Evolutionary conservation across 257 asterid genomes (phyloP).

Genomic region (Thymus quinquecostatus): DNA sequence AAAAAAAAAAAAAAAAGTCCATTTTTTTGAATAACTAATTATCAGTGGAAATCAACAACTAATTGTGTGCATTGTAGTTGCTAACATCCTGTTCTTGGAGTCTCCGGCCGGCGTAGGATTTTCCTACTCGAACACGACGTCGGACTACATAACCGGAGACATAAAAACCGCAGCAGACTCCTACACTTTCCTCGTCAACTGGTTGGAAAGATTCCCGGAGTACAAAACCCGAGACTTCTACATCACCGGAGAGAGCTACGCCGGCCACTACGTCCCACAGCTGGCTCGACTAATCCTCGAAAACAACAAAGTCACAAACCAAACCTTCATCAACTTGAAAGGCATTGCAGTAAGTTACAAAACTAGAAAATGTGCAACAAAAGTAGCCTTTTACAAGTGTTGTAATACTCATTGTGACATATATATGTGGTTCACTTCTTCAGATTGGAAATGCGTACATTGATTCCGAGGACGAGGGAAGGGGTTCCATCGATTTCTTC

Average conservation of each 20-base stretch:
- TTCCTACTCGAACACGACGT: conserved; percentile 60
- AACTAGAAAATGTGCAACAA: neutral
- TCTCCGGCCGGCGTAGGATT: conserved; percentile 82
- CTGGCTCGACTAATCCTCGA: conserved; percentile 58
- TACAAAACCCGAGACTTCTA: conserved; percentile 64
- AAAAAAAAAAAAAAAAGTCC: no score
- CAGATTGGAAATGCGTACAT: conserved; percentile 65
- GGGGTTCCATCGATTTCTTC: conserved; percentile 43
- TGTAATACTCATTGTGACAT: neutral
- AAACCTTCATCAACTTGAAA: conserved; percentile 39
- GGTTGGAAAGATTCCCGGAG: conserved; percentile 75
- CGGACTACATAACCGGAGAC: conserved; percentile 56
- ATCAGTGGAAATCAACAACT: neutral
- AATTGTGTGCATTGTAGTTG: conserved; percentile 31
- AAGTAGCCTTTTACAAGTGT: no score
- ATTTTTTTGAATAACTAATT: neutral
- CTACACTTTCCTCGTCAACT: conserved; percentile 55
- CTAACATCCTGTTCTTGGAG: conserved; percentile 63
- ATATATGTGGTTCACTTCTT: neutral
- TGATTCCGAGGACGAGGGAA: conserved; percentile 26
- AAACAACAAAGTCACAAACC: conserved; percentile 39
- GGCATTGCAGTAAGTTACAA: conserved; percentile 60
- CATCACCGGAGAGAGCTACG: conserved; percentile 76
- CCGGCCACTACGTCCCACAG: conserved; percentile 76
- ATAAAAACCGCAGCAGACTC: conserved; percentile 57